Percentiles rank a stretch among this genome's conserved stretches.
Conservation (phyloP, 257 asterid genomes). For the Solanum sejunctum region DNA sequence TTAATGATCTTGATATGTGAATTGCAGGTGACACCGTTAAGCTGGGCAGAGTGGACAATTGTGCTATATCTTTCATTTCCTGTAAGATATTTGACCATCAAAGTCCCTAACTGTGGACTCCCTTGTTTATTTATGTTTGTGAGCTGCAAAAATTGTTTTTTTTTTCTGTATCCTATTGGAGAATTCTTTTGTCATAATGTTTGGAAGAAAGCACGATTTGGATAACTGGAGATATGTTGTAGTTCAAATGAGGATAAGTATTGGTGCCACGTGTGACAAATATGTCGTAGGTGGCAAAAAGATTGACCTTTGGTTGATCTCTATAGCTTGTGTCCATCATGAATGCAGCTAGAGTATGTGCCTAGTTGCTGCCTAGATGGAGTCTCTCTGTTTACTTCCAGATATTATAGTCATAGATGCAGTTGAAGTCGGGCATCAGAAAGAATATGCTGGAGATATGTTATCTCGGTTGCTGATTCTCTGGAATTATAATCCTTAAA, state of each 20-base stretch:
- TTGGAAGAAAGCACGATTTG: background rate
- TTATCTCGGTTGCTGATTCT: background rate
- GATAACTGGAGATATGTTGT: background rate
- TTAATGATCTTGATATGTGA: background rate
- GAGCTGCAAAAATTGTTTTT: background rate
- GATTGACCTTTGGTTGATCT: background rate
- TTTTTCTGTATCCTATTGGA: background rate
- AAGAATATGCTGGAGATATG: background rate
- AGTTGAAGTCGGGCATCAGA: background rate
- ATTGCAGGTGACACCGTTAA: constrained; percentile 74
- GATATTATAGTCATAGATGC: background rate
- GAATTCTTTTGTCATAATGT: background rate
- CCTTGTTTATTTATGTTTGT: background rate
- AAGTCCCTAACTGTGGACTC: background rate
- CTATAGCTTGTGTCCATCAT: background rate
- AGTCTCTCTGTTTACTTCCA: background rate
- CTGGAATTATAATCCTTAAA: background rate
- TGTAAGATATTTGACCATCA: constrained; percentile 35
- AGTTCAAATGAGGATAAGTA: background rate
- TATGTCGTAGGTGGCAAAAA: background rate
- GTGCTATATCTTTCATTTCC: constrained; percentile 93
- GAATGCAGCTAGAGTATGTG: background rate
- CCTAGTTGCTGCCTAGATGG: background rate
- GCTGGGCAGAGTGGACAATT: constrained; percentile 85
- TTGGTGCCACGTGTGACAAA: background rate